phyloP scores from a whole-genome alignment of 2,329 filamentous ascomycete genomes.

The Trichoderma afroharzianum region DNA sequence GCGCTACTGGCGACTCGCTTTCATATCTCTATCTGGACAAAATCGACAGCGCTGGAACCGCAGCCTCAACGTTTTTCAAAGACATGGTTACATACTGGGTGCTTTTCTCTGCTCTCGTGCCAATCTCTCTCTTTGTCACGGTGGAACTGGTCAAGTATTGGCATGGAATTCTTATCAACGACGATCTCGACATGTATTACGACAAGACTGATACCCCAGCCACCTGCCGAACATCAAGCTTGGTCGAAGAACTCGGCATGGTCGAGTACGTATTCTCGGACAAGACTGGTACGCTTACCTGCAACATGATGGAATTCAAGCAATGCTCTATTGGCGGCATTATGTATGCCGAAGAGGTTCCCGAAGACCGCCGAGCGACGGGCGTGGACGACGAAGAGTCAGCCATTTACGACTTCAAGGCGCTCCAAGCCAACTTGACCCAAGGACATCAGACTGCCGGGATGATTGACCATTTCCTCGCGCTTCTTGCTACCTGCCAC shows the following conservation, averaged over 20 bases:
- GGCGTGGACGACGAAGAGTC: conserved; percentile 77
- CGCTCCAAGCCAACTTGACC: conserved; percentile 65
- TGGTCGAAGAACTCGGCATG: conserved; percentile 96
- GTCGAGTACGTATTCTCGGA: conserved; percentile 99
- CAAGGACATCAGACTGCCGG: conserved; percentile 47
- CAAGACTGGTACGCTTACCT: conserved; percentile 96
- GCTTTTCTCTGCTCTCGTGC: conserved; percentile 90
- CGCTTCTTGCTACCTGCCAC: conserved; percentile 85
- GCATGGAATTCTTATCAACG: conserved; percentile 96
- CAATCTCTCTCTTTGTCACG: conserved; percentile 96
- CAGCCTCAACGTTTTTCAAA: conserved; percentile 79
- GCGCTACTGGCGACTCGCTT: conserved; percentile 59
- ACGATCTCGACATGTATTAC: conserved; percentile 96
- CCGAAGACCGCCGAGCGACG: conserved; percentile 81
- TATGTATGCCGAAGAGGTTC: conserved; percentile 87
- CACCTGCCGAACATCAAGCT: conserved; percentile 89
- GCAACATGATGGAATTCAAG: conserved; percentile 98
- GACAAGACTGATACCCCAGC: conserved; percentile 92
- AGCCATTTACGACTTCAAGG: conserved; percentile 81
- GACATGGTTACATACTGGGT: conserved; percentile 99
- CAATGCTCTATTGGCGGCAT: conserved; percentile 91
- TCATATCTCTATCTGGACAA: conserved; percentile 67
- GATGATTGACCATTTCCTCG: conserved; percentile 74
- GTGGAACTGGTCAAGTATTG: conserved; percentile 98
- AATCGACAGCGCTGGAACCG: conserved; percentile 50